A percentile compares a stretch with the other conserved stretches of the same genome.
These are phyloP conservation scores for Colletotrichum eleusines DNA, from an alignment of 2,329 filamentous ascomycete species.

Conservation along the genomic window DNA sequence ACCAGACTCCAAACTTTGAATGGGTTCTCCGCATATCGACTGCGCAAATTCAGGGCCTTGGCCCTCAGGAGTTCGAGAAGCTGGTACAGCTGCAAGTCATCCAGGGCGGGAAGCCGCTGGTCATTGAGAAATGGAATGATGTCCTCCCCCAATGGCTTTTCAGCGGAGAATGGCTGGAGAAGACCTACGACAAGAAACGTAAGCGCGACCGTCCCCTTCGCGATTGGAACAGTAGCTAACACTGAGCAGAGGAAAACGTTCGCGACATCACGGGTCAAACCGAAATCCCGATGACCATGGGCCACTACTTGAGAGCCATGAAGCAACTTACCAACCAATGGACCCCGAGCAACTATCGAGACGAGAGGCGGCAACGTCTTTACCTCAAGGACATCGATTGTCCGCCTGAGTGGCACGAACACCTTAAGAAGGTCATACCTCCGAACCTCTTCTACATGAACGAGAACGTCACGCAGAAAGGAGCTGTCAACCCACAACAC, in stretches of 20 bases:
- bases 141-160: slow-evolving; percentile 83
- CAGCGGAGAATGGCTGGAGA: slow-evolving; percentile 82
- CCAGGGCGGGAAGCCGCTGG: slow-evolving; percentile 85
- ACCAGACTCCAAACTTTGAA: slow-evolving; percentile 85
- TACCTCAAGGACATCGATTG: slow-evolving; percentile 99
- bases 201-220: slow-evolving; percentile 47
- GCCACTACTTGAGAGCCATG: slow-evolving; percentile 93
- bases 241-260: slow-evolving; percentile 78
- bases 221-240: slow-evolving; percentile 43
- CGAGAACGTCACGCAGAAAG: slow-evolving; percentile 72
- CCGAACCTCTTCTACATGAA: slow-evolving; percentile 91
- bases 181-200: slow-evolving; percentile 84
- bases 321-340: slow-evolving; percentile 86
- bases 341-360: slow-evolving; percentile 79
- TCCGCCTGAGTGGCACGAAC: slow-evolving; percentile 85
- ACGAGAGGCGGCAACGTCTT: slow-evolving; percentile 84
- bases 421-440: slow-evolving; percentile 82
- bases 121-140: slow-evolving; percentile 89
- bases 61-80: slow-evolving; percentile 85
- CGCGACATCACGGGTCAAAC: slow-evolving; percentile 80
- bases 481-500: slow-evolving; percentile 44
- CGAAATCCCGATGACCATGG: slow-evolving; percentile 86
- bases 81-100: slow-evolving; percentile 87
- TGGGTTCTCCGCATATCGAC: slow-evolving; percentile 86
- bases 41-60: slow-evolving; percentile 81